Conservation (phyloP, 306 rosid species). For the Prunus campanulata region DNA sequence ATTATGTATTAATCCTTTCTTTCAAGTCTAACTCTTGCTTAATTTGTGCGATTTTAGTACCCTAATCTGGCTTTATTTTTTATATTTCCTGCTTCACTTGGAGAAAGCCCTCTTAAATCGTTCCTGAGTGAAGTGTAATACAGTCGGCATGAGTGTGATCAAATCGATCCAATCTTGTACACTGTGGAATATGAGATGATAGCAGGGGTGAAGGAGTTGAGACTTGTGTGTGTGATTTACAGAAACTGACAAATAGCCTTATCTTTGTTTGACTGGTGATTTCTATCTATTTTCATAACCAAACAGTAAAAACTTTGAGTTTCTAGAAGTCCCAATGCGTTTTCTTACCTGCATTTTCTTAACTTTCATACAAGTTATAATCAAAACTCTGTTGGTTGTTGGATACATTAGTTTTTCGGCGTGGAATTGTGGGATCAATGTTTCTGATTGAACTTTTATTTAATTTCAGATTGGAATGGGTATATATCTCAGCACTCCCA, state of each 20-base stretch:
- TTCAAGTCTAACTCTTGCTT: background rate
- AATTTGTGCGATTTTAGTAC: background rate
- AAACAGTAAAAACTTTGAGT: background rate
- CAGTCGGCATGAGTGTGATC: background rate
- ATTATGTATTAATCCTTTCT: background rate
- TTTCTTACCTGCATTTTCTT: background rate
- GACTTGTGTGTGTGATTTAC: background rate
- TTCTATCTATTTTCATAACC: background rate
- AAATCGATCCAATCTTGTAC: background rate
- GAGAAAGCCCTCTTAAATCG: background rate
- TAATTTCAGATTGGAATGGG: slow-evolving; percentile 60
- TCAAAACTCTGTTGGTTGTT: background rate
- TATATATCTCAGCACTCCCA: slow-evolving; percentile 86
- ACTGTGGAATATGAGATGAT: background rate
- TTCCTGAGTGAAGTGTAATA: background rate
- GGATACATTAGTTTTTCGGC: background rate
- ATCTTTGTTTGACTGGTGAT: background rate
- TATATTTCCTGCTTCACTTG: background rate
- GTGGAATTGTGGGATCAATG: background rate
- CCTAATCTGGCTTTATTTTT: background rate
- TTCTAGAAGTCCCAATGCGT: background rate
- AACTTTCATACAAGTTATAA: background rate
- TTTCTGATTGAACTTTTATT: slow-evolving; percentile 21
- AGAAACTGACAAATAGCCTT: background rate
- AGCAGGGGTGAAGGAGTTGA: background rate